Evolutionary conservation across 495 filamentous ascomycete species (phyloP), one percentile per base, ranked within the genome.

Genomic region (Echria macrotheca): DNA sequence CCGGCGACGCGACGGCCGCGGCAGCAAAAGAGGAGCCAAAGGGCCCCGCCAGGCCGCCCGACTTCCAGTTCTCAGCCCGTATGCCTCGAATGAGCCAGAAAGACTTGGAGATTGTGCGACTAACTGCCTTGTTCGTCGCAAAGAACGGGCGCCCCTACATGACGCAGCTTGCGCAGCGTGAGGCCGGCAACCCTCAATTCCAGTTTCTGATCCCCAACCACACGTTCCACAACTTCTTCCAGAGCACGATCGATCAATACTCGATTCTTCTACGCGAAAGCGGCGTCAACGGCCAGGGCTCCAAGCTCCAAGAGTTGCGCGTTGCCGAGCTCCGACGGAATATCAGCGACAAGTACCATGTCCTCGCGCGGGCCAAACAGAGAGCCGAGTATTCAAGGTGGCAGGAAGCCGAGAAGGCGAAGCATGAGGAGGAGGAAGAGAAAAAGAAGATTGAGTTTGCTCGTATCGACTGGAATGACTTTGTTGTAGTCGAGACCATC

Each of bases 401-500:
- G 60, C 85, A 90, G 61, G 85, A 91, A 53, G 76, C 84, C 46
- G 87, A 96, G 67, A 95, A 91, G 65, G 78, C 82, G 47, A 85
- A 89, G 74, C 85, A 93, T 54, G 90, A 95, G 57, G 88, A 95
- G 58, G 81, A 91, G 53, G 85, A 84, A 36, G 89, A 95, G 63
- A 81, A 86, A 57, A 89, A 96, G 65, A 81, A 81, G 46, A 67
- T 94, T 17, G 80, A 87, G 52, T 97, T 91, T 59, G 84, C 86
- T 7, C 84, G 91, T 58, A 93, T 98, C 55, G 93, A 98, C 63
- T 98, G 93, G 93, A 89, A 96, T 58, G 93, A 97, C 66, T 97
- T 97, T 54, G 85, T 91, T 19, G 83, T 98, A 22, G 90, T 96
- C 18, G 93, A 96, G 68, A 96, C 91, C 2, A 89, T 97, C n/a